Evolutionary conservation across 306 rosid genomes (phyloP), one percentile per base, ranked within the genome.

Genomic region (Betula pendula): DNA sequence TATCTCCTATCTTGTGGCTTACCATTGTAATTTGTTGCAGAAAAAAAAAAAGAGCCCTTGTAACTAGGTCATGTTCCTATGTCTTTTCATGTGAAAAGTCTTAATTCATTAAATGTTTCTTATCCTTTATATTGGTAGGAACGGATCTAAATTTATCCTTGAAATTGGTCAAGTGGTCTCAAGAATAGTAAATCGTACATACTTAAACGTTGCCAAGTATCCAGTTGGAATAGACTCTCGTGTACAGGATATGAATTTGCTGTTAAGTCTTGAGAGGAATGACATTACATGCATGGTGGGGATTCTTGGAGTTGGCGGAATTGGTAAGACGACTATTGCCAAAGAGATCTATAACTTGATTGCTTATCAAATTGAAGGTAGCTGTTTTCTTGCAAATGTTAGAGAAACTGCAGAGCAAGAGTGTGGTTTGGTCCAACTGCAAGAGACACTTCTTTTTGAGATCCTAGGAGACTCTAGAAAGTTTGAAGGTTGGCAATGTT

Each of bases 311-410:
- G 63, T 44, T 44, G 48, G 48, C 13, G 48, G 48, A 10, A 44
- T 77, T 25, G 87, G 82, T 22, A 80, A 84, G 62, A 81, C 88
- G 27, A 85, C 85, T 45, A 69, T 85, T 47, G 85, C 84, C 52
- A 81, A 19, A 77, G 77, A 45, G 40, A 24, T 78, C 17, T 85
- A 6, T 5, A 68, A 79, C 19, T 31, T 14, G 42, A 55, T 76
- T 10, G 40, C 50, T 6, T 16, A 16, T 11, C 80, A 82, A 29
- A 82, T 79, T 76, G 81, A 76, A 8, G 53, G 79, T 3, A 11
- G 69, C 42, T 72, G 78, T 68, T 71, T 73, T 65, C 69, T 85
- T 47, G 69, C 35, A 15, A 76, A 82, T 70, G 59, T 79, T 33
- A 76, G 86, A 72, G 84, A 85, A 58, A 31, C 20, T 52, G 72